Base-by-base conservation (phyloP, 1,284 basidiomycete genomes). In the Xerocomus amazonicus region DNA sequence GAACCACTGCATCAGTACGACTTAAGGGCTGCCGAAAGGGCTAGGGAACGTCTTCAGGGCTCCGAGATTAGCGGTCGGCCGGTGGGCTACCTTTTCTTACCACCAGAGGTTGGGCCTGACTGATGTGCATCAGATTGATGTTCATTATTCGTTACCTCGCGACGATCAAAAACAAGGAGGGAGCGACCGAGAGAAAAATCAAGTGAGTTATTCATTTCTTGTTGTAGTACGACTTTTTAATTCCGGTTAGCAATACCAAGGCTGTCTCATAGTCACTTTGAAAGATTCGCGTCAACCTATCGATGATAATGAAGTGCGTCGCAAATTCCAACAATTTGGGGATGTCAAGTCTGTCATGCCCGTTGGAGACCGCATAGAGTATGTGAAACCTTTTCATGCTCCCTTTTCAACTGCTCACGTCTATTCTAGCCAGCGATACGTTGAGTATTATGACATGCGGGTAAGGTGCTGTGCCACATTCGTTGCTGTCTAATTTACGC, bases 61-160 rank as follows among this genome's bases (percentile, higher is more conserved):
- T 87, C 83, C 35, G 82, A 89, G 65, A 86, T 97, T 43, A 85
- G 83, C 55, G 87, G 89, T 9, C 79, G 94, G 59, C 86, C 89
- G 33, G 90, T 94, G 61, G 72, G 90, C 74, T 37, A 34, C 43
- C 6, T 17, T 39, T 33, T 43, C 27, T 6, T 3, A n/a, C 35
- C 13, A 23, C 4, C 19, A 23, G 19, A 14, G 2, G 6, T 39
- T 27, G 6, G 17, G 27, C 38, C 27, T 58, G 27, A 53, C 43
- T 1, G 32, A 47, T 48, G 40, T 40, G 9, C 57, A 50, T 31
- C 60, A 96, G 89, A 96, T 98, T 67, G 96, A 99, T 73, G 95
- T 99, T 0, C 96, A 99, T 69, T 99, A 94, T 72, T 95, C 92
- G 27, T 73, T 99, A 34, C 96, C 96, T 4, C 86, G 91, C 53